These are phyloP conservation scores for Iberis pinnata DNA, from an alignment of 345 rosid genomes.

Conservation along the genomic window DNA sequence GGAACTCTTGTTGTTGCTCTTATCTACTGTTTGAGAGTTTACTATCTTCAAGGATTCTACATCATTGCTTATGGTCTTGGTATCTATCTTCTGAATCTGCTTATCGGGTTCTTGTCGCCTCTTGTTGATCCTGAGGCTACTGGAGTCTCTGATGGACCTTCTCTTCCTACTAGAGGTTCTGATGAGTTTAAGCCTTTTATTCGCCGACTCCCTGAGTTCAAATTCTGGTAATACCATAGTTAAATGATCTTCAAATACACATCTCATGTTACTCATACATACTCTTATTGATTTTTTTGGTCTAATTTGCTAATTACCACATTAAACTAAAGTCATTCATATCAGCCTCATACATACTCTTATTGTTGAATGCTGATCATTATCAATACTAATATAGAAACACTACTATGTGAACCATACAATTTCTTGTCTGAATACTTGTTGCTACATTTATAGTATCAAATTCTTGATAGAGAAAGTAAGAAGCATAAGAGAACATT, in stretches of 20 bases:
- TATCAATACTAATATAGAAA: no score
- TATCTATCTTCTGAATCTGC: conserved; percentile 75
- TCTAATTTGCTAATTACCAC: no score
- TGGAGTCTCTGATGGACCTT: conserved; percentile 68
- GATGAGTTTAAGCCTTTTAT: conserved; percentile 97
- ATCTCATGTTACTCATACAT: no score
- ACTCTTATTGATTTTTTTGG: no score
- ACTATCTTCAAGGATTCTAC: conserved; percentile 76
- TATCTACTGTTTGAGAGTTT: conserved; percentile 62
- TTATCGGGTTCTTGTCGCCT: conserved; percentile 92
- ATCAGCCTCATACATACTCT: no score
- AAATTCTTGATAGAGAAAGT: no score
- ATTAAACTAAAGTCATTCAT: no score
- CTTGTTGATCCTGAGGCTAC: conserved; percentile 72
- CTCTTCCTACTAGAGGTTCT: conserved; percentile 84
- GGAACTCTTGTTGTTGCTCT: conserved; percentile 50
- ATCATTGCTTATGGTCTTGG: conserved; percentile 87
- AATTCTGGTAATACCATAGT: conserved; percentile 59
- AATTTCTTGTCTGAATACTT: no score
- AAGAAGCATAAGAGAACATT: neutral
- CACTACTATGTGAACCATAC: no score
- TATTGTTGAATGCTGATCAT: no score
- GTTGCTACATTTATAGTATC: no score
- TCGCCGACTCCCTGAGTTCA: conserved; percentile 92
- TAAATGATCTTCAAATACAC: neutral